Percentiles rank a stretch among this genome's conserved stretches.
These are phyloP conservation scores for Alternaria conjuncta DNA, from an alignment of 2,329 filamentous ascomycete genomes.

Conservation along the genomic window DNA sequence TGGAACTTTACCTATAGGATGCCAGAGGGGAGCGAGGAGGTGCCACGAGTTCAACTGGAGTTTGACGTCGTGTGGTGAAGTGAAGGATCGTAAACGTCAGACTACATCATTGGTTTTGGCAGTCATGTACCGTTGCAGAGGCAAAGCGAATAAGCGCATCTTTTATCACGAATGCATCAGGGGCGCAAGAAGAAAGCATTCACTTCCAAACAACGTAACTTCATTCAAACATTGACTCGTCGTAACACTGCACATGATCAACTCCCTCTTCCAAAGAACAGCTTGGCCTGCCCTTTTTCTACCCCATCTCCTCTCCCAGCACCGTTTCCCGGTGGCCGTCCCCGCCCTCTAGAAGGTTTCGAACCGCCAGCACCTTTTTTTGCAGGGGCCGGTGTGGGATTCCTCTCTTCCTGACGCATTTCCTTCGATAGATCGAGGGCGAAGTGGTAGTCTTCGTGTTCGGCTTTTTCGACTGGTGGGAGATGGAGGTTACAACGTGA, in stretches of 20 bases:
- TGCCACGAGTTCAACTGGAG: constrained; percentile 32
- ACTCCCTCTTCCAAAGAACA: constrained; percentile 49
- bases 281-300: constrained; percentile 54
- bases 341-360: constrained; percentile 41
- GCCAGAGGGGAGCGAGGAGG: constrained; percentile 32
- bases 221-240: not conserved
- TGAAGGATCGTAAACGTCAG: not conserved
- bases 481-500: constrained; percentile 70
- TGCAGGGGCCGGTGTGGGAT: constrained; percentile 2
- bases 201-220: not conserved
- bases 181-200: not conserved
- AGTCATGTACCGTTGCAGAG: not conserved
- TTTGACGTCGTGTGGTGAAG: constrained; percentile 20
- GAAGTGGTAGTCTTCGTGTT: constrained; percentile 94
- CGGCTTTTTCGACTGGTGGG: constrained; percentile 65
- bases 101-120: not conserved
- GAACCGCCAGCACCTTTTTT: constrained; percentile 14
- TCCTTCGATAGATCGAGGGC: constrained; percentile 82
- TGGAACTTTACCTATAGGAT: constrained; percentile 54
- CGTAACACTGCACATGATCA: not conserved
- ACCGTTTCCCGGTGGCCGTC: constrained; percentile 44
- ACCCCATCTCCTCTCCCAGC: constrained; percentile 19
- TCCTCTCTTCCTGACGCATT: constrained; percentile 43
- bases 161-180: not conserved
- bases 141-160: not conserved